These are phyloP conservation scores for Buddleja alternifolia DNA, from an alignment of 257 asterid genomes.

Conservation along the genomic window DNA sequence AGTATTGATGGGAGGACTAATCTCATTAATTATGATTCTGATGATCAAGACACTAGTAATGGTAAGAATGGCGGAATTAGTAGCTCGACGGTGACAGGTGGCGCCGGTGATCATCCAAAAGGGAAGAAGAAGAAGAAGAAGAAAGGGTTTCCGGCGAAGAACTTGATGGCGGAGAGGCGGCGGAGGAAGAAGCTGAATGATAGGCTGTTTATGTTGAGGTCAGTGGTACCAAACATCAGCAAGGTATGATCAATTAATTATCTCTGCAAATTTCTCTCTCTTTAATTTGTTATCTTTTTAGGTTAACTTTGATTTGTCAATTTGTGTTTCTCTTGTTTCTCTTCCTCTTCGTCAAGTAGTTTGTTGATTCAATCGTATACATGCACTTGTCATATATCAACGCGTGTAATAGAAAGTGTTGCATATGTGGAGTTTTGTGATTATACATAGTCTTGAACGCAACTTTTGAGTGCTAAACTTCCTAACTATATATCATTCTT, in stretches of 20 bases:
- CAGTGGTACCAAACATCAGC: constrained; percentile 19
- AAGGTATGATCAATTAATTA: neutral
- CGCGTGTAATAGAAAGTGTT: no score
- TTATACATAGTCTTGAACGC: no score
- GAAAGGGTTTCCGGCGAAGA: neutral
- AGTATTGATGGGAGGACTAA: constrained; percentile 49
- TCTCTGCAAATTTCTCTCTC: no score
- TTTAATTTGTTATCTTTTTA: no score
- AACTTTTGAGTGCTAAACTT: no score
- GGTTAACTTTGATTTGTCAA: no score
- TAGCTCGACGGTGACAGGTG: constrained; percentile 46
- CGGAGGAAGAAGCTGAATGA: constrained; percentile 23
- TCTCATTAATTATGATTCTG: constrained; percentile 59
- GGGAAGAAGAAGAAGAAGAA: constrained; percentile 43
- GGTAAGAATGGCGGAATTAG: constrained; percentile 44
- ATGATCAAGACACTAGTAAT: constrained; percentile 44
- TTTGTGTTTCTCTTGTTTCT: no score
- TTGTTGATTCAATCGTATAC: no score
- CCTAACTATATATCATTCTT: no score
- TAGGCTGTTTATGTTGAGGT: constrained; percentile 17
- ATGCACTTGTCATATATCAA: no score
- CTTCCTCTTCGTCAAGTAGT: no score
- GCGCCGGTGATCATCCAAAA: constrained; percentile 39
- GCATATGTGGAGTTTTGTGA: no score
- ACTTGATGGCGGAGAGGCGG: constrained; percentile 14